phyloP scores from a whole-genome alignment of 179 eudicot species.

The Drosera spatulata region DNA sequence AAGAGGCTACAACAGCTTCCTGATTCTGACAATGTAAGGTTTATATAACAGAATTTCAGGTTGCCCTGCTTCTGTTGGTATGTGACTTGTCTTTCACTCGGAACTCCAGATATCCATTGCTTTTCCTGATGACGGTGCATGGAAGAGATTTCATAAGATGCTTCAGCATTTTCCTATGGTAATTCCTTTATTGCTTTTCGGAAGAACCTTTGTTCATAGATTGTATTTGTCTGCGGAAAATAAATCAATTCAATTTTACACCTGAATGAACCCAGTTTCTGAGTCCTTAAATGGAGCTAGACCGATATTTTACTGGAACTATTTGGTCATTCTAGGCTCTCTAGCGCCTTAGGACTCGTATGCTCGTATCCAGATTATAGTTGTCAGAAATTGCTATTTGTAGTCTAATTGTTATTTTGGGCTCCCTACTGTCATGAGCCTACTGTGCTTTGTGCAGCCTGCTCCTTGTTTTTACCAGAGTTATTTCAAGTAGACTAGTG shows the following conservation, averaged over 20 bases:
- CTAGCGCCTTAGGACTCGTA: no score
- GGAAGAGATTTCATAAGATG: slow-evolving; percentile 98
- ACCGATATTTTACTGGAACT: background rate
- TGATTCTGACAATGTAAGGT: slow-evolving; percentile 86
- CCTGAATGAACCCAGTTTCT: no score
- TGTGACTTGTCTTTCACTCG: background rate
- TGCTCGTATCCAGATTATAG: no score
- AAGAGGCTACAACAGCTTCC: slow-evolving; percentile 89
- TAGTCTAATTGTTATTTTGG: no score
- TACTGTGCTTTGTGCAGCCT: no score
- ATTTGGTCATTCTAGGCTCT: background rate
- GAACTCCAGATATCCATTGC: slow-evolving; percentile 73
- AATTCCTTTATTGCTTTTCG: slow-evolving; percentile 6
- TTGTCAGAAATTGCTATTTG: no score
- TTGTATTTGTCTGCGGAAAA: background rate
- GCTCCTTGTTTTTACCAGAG: no score
- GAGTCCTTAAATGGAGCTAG: background rate
- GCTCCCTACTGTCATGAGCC: no score
- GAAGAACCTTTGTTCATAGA: no score
- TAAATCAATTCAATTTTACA: background rate
- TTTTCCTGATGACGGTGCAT: slow-evolving; percentile 99
- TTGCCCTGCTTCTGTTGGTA: background rate
- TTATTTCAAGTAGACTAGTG: background rate
- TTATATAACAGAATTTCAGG: background rate
- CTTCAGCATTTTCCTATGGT: slow-evolving; percentile 95